Conservation (phyloP, 169 alveolate genomes). For the Cryptosporidium xiaoi region DNA sequence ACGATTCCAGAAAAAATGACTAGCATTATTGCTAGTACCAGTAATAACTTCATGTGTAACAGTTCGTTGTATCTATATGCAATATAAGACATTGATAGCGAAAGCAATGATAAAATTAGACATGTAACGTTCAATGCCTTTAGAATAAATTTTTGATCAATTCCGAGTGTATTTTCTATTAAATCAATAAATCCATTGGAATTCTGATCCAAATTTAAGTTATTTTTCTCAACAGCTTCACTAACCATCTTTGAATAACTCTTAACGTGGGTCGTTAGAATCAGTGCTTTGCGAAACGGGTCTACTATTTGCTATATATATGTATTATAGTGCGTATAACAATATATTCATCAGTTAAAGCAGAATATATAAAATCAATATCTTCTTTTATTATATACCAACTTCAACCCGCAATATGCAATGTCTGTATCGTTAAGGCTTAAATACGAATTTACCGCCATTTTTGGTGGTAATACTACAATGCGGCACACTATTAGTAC, state of each 20-base stretch:
- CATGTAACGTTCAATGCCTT: conserved; percentile 40
- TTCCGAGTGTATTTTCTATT: conserved; percentile 33
- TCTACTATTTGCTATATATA: no score
- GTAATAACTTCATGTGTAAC: conserved; percentile 32
- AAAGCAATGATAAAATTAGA: conserved; percentile 35
- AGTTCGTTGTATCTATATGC: conserved; percentile 55
- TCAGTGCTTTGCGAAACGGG: no score
- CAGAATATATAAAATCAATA: no score
- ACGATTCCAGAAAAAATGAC: conserved; percentile 24
- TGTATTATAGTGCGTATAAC: no score
- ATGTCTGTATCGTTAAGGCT: background rate
- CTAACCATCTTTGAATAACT: no score
- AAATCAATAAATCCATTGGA: conserved; percentile 22
- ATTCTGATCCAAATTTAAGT: background rate
- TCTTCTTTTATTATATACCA: no score
- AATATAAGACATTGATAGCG: conserved; percentile 43
- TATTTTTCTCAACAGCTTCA: no score
- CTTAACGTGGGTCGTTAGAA: no score
- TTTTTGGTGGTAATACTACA: background rate
- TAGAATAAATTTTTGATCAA: conserved; percentile 58
- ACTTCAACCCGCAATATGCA: no score
- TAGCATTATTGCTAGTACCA: conserved; percentile 20
- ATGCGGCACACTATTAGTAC: no score
- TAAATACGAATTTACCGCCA: background rate
- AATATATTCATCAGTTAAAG: no score